Evolutionary conservation across 345 rosid genomes (phyloP).

Genomic region (Populus nigra): DNA sequence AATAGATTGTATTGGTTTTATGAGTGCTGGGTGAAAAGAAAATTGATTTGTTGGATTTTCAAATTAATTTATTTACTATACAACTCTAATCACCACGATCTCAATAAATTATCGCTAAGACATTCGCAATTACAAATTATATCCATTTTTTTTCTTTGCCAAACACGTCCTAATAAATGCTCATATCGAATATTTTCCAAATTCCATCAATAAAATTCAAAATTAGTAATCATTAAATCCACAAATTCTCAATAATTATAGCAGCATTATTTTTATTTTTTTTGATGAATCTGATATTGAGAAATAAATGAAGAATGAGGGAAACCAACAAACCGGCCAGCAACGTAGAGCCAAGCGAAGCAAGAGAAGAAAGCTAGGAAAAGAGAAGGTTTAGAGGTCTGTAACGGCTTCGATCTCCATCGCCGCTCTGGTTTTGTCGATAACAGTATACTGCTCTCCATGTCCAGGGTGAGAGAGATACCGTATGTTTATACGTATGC

Average conservation of each 20-base stretch:
- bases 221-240: neutral
- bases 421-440: conserved; percentile 62
- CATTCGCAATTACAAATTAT: neutral
- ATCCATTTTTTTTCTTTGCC: neutral
- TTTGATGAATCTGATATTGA: neutral
- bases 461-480: neutral
- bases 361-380: conserved; percentile 83
- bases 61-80: too few species aligned
- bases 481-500: neutral
- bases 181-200: neutral
- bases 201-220: too few species aligned
- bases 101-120: neutral
- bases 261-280: neutral
- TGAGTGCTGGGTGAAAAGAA: too few species aligned
- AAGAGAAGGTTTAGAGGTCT: conserved; percentile 63
- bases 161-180: neutral
- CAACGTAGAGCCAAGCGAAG: conserved; percentile 95
- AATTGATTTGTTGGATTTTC: neutral
- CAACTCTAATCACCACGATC: neutral
- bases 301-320: neutral
- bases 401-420: conserved; percentile 60
- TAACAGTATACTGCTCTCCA: conserved; percentile 51
- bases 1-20: too few species aligned
- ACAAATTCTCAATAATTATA: neutral
- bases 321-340: conserved; percentile 60